These are phyloP conservation scores for Pythium volutum DNA, from an alignment of 352 stramenopile genomes.

Conservation along the genomic window DNA sequence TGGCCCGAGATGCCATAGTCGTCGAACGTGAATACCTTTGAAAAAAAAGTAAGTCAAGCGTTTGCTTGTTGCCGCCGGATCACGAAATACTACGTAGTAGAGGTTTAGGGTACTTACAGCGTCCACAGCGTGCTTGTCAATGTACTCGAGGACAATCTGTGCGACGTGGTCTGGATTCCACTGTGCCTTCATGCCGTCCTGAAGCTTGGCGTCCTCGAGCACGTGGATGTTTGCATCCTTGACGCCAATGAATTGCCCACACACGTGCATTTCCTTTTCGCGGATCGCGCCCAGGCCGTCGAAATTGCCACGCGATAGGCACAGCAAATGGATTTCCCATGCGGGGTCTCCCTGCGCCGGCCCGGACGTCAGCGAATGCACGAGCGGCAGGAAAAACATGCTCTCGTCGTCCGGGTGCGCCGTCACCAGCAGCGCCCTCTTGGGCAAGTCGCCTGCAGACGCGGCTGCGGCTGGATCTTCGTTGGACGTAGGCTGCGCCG, in stretches of 20 bases:
- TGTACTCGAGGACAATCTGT: slow-evolving; percentile 46
- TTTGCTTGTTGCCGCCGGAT: not conserved
- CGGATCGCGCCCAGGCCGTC: slow-evolving; percentile 86
- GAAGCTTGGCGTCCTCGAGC: slow-evolving; percentile 75
- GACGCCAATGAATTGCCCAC: slow-evolving; percentile 54
- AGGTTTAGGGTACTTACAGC: slow-evolving; percentile 37
- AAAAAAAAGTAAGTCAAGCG: not conserved
- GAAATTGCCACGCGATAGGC: slow-evolving; percentile 90
- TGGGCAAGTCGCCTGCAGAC: slow-evolving; percentile 19
- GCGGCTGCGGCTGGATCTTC: not conserved
- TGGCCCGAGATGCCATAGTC: slow-evolving; percentile 91
- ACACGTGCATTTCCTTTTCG: slow-evolving; percentile 76
- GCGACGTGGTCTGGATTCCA: slow-evolving; percentile 76
- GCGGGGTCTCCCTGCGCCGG: slow-evolving; percentile 6
- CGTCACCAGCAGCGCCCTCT: slow-evolving; percentile 82
- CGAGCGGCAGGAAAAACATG: slow-evolving; percentile 96
- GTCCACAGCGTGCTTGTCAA: slow-evolving; percentile 57
- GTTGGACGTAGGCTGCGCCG: not conserved
- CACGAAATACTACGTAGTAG: too few species aligned
- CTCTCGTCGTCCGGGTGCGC: slow-evolving; percentile 97
- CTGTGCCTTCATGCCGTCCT: slow-evolving; percentile 80
- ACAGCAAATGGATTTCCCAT: slow-evolving; percentile 86
- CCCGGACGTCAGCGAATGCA: slow-evolving; percentile 48
- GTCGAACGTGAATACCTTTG: slow-evolving; percentile 93
- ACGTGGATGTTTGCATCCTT: slow-evolving; percentile 47